A percentile compares a stretch with the other conserved stretches of the same genome.
Conservation (phyloP, 106 monocot species). For the Dactylorhiza incarnata region DNA sequence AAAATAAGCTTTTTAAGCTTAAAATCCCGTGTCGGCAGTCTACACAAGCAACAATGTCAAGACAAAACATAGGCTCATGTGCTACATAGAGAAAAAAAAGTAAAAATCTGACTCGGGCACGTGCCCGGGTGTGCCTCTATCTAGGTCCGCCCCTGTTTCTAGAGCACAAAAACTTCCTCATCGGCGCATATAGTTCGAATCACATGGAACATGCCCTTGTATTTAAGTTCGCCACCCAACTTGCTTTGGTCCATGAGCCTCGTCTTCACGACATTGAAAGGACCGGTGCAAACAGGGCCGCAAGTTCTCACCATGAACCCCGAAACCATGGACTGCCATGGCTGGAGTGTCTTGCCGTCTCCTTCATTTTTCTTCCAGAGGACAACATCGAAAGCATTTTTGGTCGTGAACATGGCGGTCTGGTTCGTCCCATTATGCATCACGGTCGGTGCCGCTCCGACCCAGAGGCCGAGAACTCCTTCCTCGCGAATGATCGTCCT, state of each 20-base stretch:
- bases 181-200: constrained; percentile 70
- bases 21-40: no score
- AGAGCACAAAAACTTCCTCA: constrained; percentile 69
- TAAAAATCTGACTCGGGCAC: no score
- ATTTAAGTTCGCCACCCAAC: constrained; percentile 42
- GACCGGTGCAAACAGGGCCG: constrained; percentile 84
- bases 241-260: constrained; percentile 86
- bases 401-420: constrained; percentile 94
- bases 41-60: no score
- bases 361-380: constrained; percentile 95
- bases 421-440: constrained; percentile 97
- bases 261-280: constrained; percentile 96
- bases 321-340: constrained; percentile 97
- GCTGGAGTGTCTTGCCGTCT: constrained; percentile 73
- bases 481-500: constrained; percentile 71
- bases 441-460: constrained; percentile 83
- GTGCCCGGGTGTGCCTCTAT: no score
- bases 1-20: no score
- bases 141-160: constrained; percentile 28
- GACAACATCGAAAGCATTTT: constrained; percentile 63
- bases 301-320: constrained; percentile 87
- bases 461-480: constrained; percentile 79
- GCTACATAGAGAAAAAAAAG: no score
- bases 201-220: constrained; percentile 80
- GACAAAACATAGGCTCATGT: no score